phyloP scores from a whole-genome alignment of 2,329 filamentous ascomycete genomes.

The Bertia moriformis region DNA sequence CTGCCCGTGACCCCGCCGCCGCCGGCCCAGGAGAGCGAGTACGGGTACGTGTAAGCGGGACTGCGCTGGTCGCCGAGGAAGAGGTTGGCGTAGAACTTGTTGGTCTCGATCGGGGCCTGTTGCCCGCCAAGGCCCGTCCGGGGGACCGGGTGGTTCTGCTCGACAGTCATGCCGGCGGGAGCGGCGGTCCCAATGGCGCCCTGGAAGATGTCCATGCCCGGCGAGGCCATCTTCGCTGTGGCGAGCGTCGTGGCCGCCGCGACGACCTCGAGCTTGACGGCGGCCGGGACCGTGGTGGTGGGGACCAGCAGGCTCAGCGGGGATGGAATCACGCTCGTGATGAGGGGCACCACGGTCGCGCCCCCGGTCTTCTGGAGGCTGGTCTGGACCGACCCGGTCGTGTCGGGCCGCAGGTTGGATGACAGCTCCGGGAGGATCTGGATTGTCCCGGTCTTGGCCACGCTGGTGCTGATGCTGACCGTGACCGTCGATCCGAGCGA shows the following conservation, averaged over 20 bases:
- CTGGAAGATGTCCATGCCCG: slow-evolving; percentile 34
- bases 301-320: slow-evolving; percentile 17
- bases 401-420: slow-evolving; percentile 10
- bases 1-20: slow-evolving; percentile 47
- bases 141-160: slow-evolving; percentile 42
- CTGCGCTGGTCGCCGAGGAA: slow-evolving; percentile 60
- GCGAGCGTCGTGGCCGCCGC: slow-evolving; percentile 5
- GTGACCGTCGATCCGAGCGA: slow-evolving; percentile 7
- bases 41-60: slow-evolving; percentile 63
- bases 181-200: slow-evolving; percentile 34
- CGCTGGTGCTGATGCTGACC: slow-evolving; percentile 8
- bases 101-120: slow-evolving; percentile 46
- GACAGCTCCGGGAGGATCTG: slow-evolving; percentile 13
- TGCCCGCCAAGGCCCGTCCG: slow-evolving; percentile 29
- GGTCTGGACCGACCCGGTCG: slow-evolving; percentile 13
- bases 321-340: slow-evolving; percentile 17
- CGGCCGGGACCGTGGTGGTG: slow-evolving; percentile 2
- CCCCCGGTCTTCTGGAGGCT: slow-evolving; percentile 3
- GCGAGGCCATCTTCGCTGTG: slow-evolving; percentile 2
- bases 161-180: slow-evolving; percentile 32
- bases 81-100: slow-evolving; percentile 72
- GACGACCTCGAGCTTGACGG: slow-evolving; percentile 7
- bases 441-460: slow-evolving; percentile 10
- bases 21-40: slow-evolving; percentile 53
- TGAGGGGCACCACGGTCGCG: slow-evolving; percentile 10